Percentiles rank a stretch among this genome's conserved stretches.
These are phyloP conservation scores for Salicornia ramosissima DNA, from an alignment of 148 eudicot species.

Conservation along the genomic window DNA sequence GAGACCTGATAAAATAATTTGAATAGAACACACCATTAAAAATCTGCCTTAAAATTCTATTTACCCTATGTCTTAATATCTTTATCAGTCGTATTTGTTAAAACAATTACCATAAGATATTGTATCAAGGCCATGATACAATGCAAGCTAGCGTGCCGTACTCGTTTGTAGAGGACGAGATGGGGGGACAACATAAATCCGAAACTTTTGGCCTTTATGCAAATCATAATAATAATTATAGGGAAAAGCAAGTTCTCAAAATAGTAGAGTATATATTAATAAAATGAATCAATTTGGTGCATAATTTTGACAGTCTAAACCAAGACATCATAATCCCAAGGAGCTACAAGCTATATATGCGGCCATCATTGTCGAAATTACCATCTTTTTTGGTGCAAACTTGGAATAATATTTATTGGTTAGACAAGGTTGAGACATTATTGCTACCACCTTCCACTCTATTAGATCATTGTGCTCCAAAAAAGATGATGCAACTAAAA, in stretches of 20 bases:
- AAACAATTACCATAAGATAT: too few species aligned
- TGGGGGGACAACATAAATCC: slow-evolving; percentile 13
- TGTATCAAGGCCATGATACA: too few species aligned
- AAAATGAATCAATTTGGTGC: background rate
- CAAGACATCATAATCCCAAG: slow-evolving; percentile 5
- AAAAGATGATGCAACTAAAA: slow-evolving; percentile 5
- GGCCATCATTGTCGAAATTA: background rate
- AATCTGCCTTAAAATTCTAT: too few species aligned
- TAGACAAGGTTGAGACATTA: slow-evolving; percentile 6
- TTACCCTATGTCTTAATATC: too few species aligned
- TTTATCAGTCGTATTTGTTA: too few species aligned
- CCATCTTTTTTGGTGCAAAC: slow-evolving; percentile 3
- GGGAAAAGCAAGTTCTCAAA: background rate
- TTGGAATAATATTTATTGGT: background rate
- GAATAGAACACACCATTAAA: too few species aligned
- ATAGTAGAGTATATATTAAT: too few species aligned
- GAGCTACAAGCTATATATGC: background rate
- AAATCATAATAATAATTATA: background rate
- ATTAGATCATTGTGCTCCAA: slow-evolving; percentile 9
- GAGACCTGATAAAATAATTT: too few species aligned
- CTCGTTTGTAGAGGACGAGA: background rate
- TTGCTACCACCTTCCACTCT: slow-evolving; percentile 5
- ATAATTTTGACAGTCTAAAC: slow-evolving; percentile 11
- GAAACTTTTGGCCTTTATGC: slow-evolving; percentile 1
- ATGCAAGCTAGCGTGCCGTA: too few species aligned